phyloP scores from a whole-genome alignment of 306 rosid species.

The Vachellia pachyceras region DNA sequence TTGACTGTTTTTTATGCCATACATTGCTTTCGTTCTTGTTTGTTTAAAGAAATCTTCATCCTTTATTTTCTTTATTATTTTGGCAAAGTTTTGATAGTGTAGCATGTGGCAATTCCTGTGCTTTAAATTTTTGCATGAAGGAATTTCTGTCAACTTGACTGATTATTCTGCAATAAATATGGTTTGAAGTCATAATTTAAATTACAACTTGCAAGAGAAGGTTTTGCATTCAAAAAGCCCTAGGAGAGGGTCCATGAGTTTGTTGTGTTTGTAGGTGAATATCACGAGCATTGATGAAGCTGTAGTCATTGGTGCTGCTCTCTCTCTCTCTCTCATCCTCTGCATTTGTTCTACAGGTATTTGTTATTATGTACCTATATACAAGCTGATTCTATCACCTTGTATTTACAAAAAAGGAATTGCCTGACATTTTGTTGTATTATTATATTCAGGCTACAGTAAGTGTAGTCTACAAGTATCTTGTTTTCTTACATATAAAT shows the following conservation, averaged over 20 bases:
- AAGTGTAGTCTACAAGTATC: not conserved
- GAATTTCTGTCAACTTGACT: not conserved
- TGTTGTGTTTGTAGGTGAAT: conserved; percentile 65
- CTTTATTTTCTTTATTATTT: not conserved
- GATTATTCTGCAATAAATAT: not conserved
- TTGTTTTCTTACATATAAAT: not conserved
- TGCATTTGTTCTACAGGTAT: conserved; percentile 98
- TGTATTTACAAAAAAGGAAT: conserved; percentile 27
- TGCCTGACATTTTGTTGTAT: conserved; percentile 18
- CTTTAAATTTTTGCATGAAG: not conserved
- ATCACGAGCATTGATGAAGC: conserved; percentile 99
- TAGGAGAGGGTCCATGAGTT: conserved; percentile 26
- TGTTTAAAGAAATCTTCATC: not conserved
- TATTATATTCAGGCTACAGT: not conserved
- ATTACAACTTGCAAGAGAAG: not conserved
- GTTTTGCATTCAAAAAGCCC: not conserved
- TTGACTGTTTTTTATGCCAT: not conserved
- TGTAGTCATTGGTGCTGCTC: conserved; percentile 97
- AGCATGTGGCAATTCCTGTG: not conserved
- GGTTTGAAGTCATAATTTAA: not conserved
- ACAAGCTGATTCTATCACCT: conserved; percentile 15
- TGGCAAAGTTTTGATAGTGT: too few relatives aligned
- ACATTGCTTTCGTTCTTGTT: too few relatives aligned
- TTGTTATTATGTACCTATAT: conserved; percentile 29
- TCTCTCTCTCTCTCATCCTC: conserved; percentile 95